These are phyloP conservation scores for Cercophora sp. DNA, from an alignment of 495 filamentous ascomycete genomes.

Conservation along the genomic window DNA sequence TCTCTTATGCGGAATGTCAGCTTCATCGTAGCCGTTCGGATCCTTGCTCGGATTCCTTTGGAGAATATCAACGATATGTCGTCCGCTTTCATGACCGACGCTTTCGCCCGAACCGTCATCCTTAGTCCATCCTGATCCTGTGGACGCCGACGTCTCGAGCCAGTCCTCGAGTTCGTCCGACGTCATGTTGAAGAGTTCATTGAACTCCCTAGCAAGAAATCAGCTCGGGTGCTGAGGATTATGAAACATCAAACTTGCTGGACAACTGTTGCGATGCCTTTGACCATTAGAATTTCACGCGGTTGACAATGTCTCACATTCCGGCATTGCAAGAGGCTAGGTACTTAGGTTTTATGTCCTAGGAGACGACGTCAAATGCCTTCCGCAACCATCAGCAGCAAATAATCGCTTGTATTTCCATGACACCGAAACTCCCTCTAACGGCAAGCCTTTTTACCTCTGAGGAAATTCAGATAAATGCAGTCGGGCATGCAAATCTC, in stretches of 20 bases:
- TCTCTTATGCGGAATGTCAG: conserved; percentile 62
- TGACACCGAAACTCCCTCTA: no score
- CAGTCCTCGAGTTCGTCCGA: conserved; percentile 56
- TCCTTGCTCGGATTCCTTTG: conserved; percentile 57
- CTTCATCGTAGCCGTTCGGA: conserved; percentile 42
- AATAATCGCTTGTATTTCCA: no score
- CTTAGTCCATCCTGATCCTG: conserved; percentile 54
- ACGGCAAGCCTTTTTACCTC: no score
- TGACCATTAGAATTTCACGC: conserved; percentile 9
- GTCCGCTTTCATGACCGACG: conserved; percentile 61
- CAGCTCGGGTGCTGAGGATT: background rate
- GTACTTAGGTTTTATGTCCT: no score
- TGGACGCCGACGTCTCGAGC: conserved; percentile 54
- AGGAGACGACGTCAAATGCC: no score
- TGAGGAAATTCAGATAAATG: no score
- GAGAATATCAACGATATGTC: conserved; percentile 62
- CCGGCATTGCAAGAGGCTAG: no score
- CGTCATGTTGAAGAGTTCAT: conserved; percentile 65
- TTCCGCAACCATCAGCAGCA: no score
- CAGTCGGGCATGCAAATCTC: no score
- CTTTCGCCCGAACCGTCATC: conserved; percentile 58
- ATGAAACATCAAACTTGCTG: background rate
- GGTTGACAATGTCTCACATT: background rate
- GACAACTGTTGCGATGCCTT: conserved; percentile 11
- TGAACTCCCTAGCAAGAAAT: conserved; percentile 53